Evolutionary conservation across 805 yeast species (phyloP).

Genomic region (Grigorovia transvaalensis): DNA sequence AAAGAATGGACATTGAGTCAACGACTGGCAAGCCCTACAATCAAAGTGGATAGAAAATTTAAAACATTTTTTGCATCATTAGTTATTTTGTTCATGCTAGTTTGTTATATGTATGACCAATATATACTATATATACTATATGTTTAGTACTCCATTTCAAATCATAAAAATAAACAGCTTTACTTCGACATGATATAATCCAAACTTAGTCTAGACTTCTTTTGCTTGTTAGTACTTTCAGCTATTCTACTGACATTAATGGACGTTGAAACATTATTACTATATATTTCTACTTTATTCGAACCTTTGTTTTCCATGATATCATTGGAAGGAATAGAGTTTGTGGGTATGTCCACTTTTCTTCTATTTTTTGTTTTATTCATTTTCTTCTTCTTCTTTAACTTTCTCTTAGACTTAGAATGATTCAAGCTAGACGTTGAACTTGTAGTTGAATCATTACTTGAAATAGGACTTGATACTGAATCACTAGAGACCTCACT

Average conservation of each 20-base stretch:
- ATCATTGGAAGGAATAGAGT: not conserved
- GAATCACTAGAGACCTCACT: not conserved
- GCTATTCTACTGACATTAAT: not conserved
- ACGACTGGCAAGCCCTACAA: too few relatives aligned
- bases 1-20: too few relatives aligned
- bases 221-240: not conserved
- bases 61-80: too few relatives aligned
- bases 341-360: not conserved
- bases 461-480: not conserved
- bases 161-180: not conserved
- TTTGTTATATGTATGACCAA: not conserved
- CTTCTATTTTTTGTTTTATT: not conserved
- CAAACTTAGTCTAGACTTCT: constrained; percentile 1
- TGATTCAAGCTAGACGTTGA: not conserved
- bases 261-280: too few relatives aligned
- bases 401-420: not conserved
- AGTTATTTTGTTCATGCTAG: too few relatives aligned
- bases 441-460: not conserved
- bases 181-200: constrained; percentile 4
- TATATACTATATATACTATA: not conserved
- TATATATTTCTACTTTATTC: too few relatives aligned
- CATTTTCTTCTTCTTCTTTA: not conserved
- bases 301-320: too few relatives aligned
- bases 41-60: too few relatives aligned
- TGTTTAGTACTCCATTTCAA: too few relatives aligned